Evolutionary conservation across 306 rosid species (phyloP).

Genomic region (Leucaena leucocephala): DNA sequence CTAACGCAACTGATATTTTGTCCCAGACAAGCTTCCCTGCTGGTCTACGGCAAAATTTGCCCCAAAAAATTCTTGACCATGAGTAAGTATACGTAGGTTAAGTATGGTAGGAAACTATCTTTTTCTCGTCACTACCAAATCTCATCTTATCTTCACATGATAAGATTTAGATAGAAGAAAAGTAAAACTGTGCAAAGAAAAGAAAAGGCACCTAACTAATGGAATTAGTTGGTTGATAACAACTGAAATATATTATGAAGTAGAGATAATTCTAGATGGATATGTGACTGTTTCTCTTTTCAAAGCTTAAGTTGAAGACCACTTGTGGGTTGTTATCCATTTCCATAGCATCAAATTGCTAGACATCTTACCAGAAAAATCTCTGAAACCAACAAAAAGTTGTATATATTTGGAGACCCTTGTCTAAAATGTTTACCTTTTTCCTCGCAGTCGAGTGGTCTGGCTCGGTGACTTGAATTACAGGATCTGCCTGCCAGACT

Average conservation of each 20-base stretch:
- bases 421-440: slow-evolving; percentile 24
- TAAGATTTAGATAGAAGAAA: slow-evolving; percentile 8
- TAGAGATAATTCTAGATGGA: background rate
- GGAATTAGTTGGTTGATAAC: background rate
- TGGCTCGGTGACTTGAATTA: slow-evolving; percentile 91
- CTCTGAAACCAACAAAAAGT: background rate
- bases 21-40: slow-evolving; percentile 68
- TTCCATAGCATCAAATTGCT: background rate
- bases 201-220: slow-evolving; percentile 2
- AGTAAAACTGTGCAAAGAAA: slow-evolving; percentile 15
- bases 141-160: slow-evolving; percentile 12
- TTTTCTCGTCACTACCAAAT: background rate
- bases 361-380: background rate
- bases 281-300: background rate
- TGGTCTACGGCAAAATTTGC: slow-evolving; percentile 57
- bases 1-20: slow-evolving; percentile 60
- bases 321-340: slow-evolving; percentile 12
- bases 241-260: background rate
- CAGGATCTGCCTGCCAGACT: slow-evolving; percentile 66
- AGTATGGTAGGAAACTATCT: slow-evolving; percentile 7
- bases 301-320: background rate
- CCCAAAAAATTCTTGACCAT: slow-evolving; percentile 70
- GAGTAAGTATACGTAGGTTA: slow-evolving; percentile 54
- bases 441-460: slow-evolving; percentile 63
- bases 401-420: slow-evolving; percentile 16